Evolutionary conservation across 371 early-diverging fungal species (phyloP).

Genomic region (Rhizopus stolonifer): DNA sequence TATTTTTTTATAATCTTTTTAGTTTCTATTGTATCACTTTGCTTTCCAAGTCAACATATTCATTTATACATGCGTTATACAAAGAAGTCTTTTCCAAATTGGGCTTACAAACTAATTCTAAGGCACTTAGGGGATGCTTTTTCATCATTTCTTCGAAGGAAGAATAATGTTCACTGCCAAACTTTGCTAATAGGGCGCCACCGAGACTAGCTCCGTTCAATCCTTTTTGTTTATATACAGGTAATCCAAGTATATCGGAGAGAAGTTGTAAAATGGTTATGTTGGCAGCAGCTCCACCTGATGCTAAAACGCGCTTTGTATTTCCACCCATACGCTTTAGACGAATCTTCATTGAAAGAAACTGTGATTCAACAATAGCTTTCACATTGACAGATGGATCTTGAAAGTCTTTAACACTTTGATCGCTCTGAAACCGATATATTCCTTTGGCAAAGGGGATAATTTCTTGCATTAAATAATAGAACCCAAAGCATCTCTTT

Average conservation of each 20-base stretch:
- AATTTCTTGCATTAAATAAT: conserved; percentile 74
- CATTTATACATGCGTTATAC: conserved; percentile 5
- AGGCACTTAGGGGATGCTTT: conserved; percentile 18
- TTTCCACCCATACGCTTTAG: conserved; percentile 36
- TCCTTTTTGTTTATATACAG: conserved; percentile 56
- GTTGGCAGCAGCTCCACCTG: conserved; percentile 79
- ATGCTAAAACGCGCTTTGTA: conserved; percentile 56
- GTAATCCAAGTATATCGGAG: conserved; percentile 70
- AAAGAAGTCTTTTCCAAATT: conserved; percentile 16
- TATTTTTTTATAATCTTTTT: too few relatives aligned
- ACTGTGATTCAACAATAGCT: conserved; percentile 74
- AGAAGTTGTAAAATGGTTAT: conserved; percentile 54
- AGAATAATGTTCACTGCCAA: conserved; percentile 14
- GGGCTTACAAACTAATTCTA: conserved; percentile 34
- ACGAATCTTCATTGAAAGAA: conserved; percentile 69
- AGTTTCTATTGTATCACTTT: conserved; percentile 8
- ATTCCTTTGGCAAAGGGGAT: conserved; percentile 73
- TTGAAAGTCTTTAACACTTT: conserved; percentile 51
- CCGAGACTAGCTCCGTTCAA: conserved; percentile 50
- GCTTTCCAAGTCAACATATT: conserved; percentile 18
- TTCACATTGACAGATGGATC: conserved; percentile 49
- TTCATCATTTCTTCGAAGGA: conserved; percentile 42
- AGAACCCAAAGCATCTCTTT: conserved; percentile 58
- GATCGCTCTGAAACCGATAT: conserved; percentile 59
- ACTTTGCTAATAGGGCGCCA: conserved; percentile 49